A percentile compares a stretch with the other conserved stretches of the same genome.
Conservation (phyloP, 2,329 filamentous ascomycete genomes). For the Aspergillus pseudotamarii region DNA sequence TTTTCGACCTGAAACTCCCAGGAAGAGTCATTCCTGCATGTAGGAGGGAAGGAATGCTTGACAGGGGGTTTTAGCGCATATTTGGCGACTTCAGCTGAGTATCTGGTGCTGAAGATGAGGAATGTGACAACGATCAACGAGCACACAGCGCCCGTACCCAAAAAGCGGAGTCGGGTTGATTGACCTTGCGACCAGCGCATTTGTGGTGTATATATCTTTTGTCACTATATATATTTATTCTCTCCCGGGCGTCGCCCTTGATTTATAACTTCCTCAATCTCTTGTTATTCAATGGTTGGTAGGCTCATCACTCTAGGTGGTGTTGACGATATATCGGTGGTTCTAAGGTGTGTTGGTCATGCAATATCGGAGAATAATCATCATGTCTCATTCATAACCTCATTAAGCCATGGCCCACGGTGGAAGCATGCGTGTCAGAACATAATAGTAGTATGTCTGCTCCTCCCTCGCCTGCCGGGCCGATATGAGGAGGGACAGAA, state of each 20-base stretch:
- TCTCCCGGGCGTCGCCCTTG: neutral
- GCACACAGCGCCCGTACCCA: slow-evolving; percentile 29
- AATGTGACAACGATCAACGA: slow-evolving; percentile 33
- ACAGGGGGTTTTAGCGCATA: slow-evolving; percentile 26
- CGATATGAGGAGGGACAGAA: neutral
- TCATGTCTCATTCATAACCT: neutral
- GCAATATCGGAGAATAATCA: neutral
- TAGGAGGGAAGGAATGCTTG: slow-evolving; percentile 5
- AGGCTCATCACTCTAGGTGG: neutral
- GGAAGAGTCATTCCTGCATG: slow-evolving; percentile 5
- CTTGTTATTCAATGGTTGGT: neutral
- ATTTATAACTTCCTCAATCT: neutral
- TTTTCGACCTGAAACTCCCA: slow-evolving; percentile 39
- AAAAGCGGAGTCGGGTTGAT: slow-evolving; percentile 30
- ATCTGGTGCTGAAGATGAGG: slow-evolving; percentile 23
- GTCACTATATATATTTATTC: neutral
- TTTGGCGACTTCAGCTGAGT: slow-evolving; percentile 21
- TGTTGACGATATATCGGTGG: neutral
- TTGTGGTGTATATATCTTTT: neutral
- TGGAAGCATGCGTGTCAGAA: neutral
- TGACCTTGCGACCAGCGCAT: slow-evolving; percentile 19
- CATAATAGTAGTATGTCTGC: neutral
- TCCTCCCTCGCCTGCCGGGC: neutral
- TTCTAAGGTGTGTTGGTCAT: neutral
- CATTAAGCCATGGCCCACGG: neutral